phyloP scores from a whole-genome alignment of 441 rosid species.

The Pelargonium australe region DNA sequence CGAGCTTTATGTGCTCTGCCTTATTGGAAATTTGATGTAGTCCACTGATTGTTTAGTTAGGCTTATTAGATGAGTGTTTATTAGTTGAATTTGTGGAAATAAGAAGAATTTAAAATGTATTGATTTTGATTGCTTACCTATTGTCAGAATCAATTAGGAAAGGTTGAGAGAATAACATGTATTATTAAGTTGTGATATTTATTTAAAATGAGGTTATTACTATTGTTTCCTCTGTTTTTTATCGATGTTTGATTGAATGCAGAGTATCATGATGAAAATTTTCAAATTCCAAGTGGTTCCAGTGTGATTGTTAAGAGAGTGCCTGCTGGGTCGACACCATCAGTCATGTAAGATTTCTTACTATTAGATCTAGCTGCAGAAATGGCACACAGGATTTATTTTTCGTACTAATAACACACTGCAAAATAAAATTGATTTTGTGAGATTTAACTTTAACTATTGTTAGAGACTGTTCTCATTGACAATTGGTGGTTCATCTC shows the following conservation, averaged over 20 bases:
- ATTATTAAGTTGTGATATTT: not conserved
- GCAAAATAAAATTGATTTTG: not conserved
- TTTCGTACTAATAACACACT: not conserved
- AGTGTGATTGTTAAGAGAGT: constrained; percentile 48
- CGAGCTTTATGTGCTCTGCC: not conserved
- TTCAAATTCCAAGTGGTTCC: constrained; percentile 36
- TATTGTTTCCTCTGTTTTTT: not conserved
- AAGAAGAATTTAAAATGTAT: not conserved
- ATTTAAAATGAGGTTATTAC: not conserved
- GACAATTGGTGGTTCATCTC: not conserved
- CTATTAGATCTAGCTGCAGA: not conserved
- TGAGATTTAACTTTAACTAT: not conserved
- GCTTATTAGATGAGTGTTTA: not conserved
- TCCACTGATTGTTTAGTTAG: not conserved
- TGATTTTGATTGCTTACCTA: not conserved
- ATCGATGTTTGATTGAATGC: constrained; percentile 14
- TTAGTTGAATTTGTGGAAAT: not conserved
- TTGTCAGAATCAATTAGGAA: not conserved
- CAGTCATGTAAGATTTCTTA: constrained; percentile 22
- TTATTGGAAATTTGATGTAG: not conserved
- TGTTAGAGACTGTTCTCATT: not conserved
- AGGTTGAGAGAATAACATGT: no score
- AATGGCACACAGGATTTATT: not conserved
- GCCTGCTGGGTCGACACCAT: constrained; percentile 31
- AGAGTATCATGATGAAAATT: constrained; percentile 35